Evolutionary conservation across 768 basidiomycete genomes (phyloP), one percentile per base, ranked within the genome.

Genomic region (Kwoniella heveanensis): DNA sequence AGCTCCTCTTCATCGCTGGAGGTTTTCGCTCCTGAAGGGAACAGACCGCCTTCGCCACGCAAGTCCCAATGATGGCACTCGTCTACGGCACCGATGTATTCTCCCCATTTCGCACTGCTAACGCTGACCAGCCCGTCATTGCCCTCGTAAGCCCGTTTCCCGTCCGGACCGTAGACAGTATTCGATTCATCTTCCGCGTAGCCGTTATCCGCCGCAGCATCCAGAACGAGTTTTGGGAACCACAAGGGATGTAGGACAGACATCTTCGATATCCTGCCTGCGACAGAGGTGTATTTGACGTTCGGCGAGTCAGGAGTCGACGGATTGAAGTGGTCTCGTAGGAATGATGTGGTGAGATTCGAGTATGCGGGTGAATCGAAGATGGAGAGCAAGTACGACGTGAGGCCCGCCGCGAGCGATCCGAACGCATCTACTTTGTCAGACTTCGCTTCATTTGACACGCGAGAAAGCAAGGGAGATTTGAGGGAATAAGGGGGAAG

Each of bases 361-460:
- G 90, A 88, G 79, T 98, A 99, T 0, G 96, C 96, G 1, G 96
- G 96, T 0, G 93, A 93, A 82, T 99, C 96, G 68, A 98, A 85
- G 58, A 94, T 81, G 50, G 89, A 88, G 17, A 98, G 85, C 30
- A 99, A 83, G 67, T 93, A 86, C 1, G 90, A 89, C 2, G 92
- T 91, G 77, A 96, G 88, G 3, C 90, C 89, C 0, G 89, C 88
- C 0, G 90, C 90, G 25, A 92, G 84, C 2, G 86, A 85, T 26
- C 86, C 81, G 7, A 91, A 80, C 10, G 74, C 65, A 13, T 61
- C 66, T 22, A 54, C 62, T 62, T 36, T 61, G 44, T 57, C 61
- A 61, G 54, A 21, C 62, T 71, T 54, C 57, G 64, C 19, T 19
- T 53, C 57, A 15, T 64, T 52, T 27, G 70, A 61, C 21, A 73